Conservation (phyloP, 2,329 filamentous ascomycete species). For the Fusarium sp. region DNA sequence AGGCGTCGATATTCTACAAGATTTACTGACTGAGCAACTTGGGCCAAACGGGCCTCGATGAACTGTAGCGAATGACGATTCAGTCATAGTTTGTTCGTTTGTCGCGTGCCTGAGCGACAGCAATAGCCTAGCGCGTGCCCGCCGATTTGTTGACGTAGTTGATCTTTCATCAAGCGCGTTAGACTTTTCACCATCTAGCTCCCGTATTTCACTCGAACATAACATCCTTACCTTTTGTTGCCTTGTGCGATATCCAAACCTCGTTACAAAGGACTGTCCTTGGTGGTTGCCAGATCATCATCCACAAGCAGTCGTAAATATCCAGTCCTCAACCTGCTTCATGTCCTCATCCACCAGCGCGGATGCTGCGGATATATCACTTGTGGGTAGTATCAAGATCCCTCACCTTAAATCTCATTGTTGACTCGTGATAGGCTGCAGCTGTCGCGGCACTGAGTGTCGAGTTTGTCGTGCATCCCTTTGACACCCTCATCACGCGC, state of each 20-base stretch:
- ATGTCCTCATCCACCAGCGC: constrained; percentile 22
- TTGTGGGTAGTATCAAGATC: neutral
- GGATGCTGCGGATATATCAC: constrained; percentile 29
- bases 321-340: neutral
- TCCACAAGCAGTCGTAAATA: neutral
- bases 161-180: neutral
- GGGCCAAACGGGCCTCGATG: no score
- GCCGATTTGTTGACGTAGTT: constrained; percentile 25
- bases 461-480: constrained; percentile 36
- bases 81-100: neutral
- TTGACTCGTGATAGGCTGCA: constrained; percentile 12
- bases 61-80: neutral
- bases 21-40: no score
- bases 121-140: constrained; percentile 7
- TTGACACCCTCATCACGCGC: constrained; percentile 35
- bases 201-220: neutral
- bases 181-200: neutral
- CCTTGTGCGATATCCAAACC: fast-evolving
- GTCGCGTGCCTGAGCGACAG: neutral
- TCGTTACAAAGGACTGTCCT: neutral
- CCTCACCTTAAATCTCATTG: fast-evolving
- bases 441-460: constrained; percentile 26
- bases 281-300: neutral
- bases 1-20: neutral
- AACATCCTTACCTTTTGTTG: fast-evolving